Evolutionary conservation across 2,329 filamentous ascomycete species (phyloP), one percentile per base, ranked within the genome.

Genomic region (Volutella citrinella): DNA sequence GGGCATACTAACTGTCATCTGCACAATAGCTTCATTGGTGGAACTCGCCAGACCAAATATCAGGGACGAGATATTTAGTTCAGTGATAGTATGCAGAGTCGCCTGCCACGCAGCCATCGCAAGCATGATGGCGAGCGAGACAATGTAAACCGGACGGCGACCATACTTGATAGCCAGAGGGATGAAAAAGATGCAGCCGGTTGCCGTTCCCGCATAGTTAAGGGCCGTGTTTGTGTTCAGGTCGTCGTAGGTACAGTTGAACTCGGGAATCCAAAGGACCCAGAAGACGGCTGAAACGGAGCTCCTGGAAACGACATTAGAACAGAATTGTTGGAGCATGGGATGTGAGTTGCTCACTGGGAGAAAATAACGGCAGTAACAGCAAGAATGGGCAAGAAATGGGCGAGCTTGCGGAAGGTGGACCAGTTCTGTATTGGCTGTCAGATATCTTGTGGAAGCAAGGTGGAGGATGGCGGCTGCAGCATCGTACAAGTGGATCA

Each of bases 21-120:
- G 57, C 3, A 53, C 52, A 23, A 61, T 58, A 5, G 56, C 52
- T 32, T 64, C 60, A 28, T 63, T 63, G 5, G 53, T 55, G 7
- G 61, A 54, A 18, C 52, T 59, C 2, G 56, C 56, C 9, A 65
- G 34, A 0, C 62, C 61, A 27, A 52, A 51, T 0, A 57, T 40
- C 3, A 54, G 12, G 13, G 46, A 46, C 17, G 40, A 46, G 6
- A 52, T 9, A 20, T 44, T 47, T n/a, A 55, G n/a, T n/a, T 55
- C 46, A 9, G 32, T 6, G 15, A 34, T 17, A 2, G 40, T 49
- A 1, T 26, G 38, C 38, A 52, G 49, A n/a, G 30, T 28, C 5
- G 43, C 42, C 1, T 34, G 35, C 53, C 53, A 57, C 30, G 40
- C 45, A 6, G 42, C 31, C 3, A 30, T 36, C n/a, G 34, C 53